Evolutionary conservation across 495 filamentous ascomycete species (phyloP), one percentile per base, ranked within the genome.

Genomic region (Evansstolkia leycettana): DNA sequence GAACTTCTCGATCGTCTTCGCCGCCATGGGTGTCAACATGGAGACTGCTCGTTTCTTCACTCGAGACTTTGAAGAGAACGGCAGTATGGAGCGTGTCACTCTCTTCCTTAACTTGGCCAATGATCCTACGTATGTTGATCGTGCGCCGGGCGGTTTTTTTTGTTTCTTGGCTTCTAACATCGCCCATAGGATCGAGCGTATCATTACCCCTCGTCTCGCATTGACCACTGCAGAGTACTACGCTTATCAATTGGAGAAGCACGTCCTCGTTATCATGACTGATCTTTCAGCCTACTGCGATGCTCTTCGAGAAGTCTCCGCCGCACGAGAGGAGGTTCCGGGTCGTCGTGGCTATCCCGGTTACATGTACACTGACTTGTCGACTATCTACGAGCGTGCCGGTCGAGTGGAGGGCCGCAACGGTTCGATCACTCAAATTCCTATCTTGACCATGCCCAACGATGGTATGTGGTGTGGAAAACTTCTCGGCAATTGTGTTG

Each of bases 341-440:
- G 92, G 92, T 71, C 89, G 92, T 61, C 87, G 92, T 74, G 92
- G 92, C 70, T 99, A 93, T 69, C 92, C 92, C 33, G 92, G 92
- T 85, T 99, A 99, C 72, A 99, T 99, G 92, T 99, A 99, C 71
- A 99, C 92, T 37, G 92, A 99, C 78, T 82, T 99, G 75, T 94
- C 92, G 32, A 99, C 92, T 48, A 90, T 99, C 50, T 99, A 99
- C 67, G 92, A 99, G 62, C 86, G 92, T 67, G 92, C 92, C 51
- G 92, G 92, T 50, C 92, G 92, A 78, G 92, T 99, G 18, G 73
- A 92, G 54, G 92, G 92, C 41, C 84, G 92, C 42, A 94, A 95
- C 53, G 92, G 92, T 33, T 95, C 89, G 33, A 99, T 99, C 55
- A 99, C 90, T 20, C 90, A 99, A 59, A 95, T 99, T 47, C 90